Base-by-base conservation (phyloP, 768 basidiomycete species). In the Mycena kentingensis region DNA sequence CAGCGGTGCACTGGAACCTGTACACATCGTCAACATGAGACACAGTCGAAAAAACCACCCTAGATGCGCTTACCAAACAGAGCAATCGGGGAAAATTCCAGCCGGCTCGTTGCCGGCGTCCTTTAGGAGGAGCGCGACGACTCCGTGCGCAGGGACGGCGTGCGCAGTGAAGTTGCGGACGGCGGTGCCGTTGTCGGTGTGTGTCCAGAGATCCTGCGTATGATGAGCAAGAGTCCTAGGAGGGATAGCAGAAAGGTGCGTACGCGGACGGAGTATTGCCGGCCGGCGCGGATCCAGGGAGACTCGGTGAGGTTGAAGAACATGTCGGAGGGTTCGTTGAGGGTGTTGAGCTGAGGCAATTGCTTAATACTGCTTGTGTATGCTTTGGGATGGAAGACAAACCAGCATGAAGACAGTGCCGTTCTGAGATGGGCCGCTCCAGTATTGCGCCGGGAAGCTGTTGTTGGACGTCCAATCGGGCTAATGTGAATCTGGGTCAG, bases 371-470 rank as follows among this genome's bases (percentile, higher is more conserved):
- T 10, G 10, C 11, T 8, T 5, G 28, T 19, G 37, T 15, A 21
- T 18, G 29, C 5, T 44, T 24, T 2, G n/a, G 18, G 19, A 16
- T 36, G 24, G 16, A 32, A 37, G 13, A 41, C 77, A 36, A 58
- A 84, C 84, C 13, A 86, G 73, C 84, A 86, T 86, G 63, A 86
- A 71, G 1, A 85, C 74, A 0, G 79, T 82, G 27, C 83, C 84
- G 37, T 82, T 78, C 55, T 82, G 72, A 37, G 76, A 75, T 28
- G 77, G 74, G 2, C 84, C 84, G 49, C 83, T 85, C 82, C 82
- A 86, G 67, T 78, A 85, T 44, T 83, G 80, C 2, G 84, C 83
- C 0, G 84, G 84, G 61, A 78, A 76, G 1, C 75, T 77, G 27
- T 58, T 65, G 53, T 74, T 72, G 54, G 63, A 69, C 5, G 69